phyloP scores from a whole-genome alignment of 306 rosid species.

The Rosa rugosa region DNA sequence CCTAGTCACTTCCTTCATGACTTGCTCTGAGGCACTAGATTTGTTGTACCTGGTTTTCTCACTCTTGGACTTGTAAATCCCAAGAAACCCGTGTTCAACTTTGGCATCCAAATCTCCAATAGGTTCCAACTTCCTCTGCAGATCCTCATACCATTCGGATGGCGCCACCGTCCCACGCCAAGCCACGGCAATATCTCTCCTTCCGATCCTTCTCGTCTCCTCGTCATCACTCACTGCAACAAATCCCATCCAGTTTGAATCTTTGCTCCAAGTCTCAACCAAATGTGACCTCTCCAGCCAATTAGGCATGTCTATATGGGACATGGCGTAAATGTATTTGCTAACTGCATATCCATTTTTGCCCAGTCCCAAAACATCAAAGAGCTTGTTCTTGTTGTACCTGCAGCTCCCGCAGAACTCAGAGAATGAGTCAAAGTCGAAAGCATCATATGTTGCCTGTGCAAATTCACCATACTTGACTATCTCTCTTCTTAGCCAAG shows the following conservation, averaged over 20 bases:
- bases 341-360: constrained; percentile 46
- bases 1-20: constrained; percentile 43
- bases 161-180: constrained; percentile 73
- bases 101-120: constrained; percentile 41
- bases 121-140: constrained; percentile 51
- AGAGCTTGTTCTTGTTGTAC: constrained; percentile 38
- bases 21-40: constrained; percentile 70
- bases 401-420: constrained; percentile 66
- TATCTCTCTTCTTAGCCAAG: constrained; percentile 57
- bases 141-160: constrained; percentile 65
- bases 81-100: constrained; percentile 65
- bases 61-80: constrained; percentile 53
- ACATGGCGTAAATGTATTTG: constrained; percentile 59
- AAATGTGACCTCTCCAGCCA: constrained; percentile 62
- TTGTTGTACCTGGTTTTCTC: constrained; percentile 56
- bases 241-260: constrained; percentile 74
- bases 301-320: constrained; percentile 50
- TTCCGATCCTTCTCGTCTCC: constrained; percentile 53
- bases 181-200: constrained; percentile 59
- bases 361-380: constrained; percentile 40
- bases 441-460: constrained; percentile 72
- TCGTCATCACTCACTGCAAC: constrained; percentile 53
- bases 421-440: constrained; percentile 57
- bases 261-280: constrained; percentile 56
- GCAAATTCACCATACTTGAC: constrained; percentile 74